These are phyloP conservation scores for Allium fistulosum DNA, from an alignment of 106 monocot species.

Conservation along the genomic window DNA sequence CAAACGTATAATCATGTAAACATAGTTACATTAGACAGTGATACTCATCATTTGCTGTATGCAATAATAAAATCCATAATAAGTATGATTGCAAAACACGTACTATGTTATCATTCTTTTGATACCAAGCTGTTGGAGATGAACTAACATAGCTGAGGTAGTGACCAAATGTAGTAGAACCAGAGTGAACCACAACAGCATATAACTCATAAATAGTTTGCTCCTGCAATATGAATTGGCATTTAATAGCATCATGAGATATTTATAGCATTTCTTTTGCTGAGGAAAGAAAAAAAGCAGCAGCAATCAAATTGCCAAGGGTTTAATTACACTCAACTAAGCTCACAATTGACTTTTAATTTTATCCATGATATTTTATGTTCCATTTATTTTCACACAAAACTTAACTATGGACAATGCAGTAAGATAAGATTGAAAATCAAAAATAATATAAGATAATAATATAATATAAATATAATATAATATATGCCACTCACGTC, in stretches of 20 bases:
- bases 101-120: constrained; percentile 35
- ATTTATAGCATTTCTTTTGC: too few relatives aligned
- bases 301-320: too few relatives aligned
- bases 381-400: too few relatives aligned
- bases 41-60: background rate
- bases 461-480: background rate
- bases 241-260: too few relatives aligned
- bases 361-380: too few relatives aligned
- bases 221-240: constrained; percentile 17
- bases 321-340: too few relatives aligned
- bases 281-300: too few relatives aligned
- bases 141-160: constrained; percentile 48
- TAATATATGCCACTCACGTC: constrained; percentile 11
- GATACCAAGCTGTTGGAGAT: constrained; percentile 39
- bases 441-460: too few relatives aligned
- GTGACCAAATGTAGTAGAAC: constrained; percentile 35
- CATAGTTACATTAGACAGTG: too few relatives aligned
- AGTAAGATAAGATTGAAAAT: too few relatives aligned
- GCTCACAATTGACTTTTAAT: too few relatives aligned
- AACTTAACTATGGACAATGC: too few relatives aligned
- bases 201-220: constrained; percentile 46
- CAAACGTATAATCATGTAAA: background rate
- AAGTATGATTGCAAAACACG: background rate
- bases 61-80: background rate
- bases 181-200: constrained; percentile 51